These are phyloP conservation scores for Xerocomus brunneocitrinus DNA, from an alignment of 768 basidiomycete genomes.

Conservation along the genomic window DNA sequence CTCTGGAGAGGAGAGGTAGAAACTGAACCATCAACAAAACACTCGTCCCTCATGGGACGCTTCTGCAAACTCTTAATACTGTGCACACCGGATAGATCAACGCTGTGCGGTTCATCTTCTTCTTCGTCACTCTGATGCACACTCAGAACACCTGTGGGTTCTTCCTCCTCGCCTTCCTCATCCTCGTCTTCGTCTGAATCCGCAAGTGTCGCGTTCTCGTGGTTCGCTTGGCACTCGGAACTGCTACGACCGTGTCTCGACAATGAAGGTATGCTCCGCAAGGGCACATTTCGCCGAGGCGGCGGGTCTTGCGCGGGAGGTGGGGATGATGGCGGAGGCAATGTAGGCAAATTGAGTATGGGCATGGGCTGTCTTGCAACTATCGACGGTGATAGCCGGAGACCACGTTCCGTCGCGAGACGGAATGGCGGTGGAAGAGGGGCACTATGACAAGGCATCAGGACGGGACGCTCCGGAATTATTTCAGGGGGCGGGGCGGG, in stretches of 20 bases:
- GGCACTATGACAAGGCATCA: conserved; percentile 9
- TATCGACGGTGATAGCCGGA: conserved; percentile 43
- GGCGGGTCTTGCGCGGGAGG: conserved; percentile 10
- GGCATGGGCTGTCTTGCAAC: conserved; percentile 44
- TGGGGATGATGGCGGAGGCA: conserved; percentile 32
- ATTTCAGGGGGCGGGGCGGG: background rate
- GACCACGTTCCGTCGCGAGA: conserved; percentile 32
- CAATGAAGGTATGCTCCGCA: conserved; percentile 55
- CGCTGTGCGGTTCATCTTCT: conserved; percentile 26
- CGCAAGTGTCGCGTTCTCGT: conserved; percentile 16
- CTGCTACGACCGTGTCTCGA: conserved; percentile 34
- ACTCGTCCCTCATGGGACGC: conserved; percentile 2
- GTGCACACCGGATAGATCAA: conserved; percentile 11
- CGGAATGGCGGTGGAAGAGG: conserved; percentile 21
- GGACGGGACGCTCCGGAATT: conserved; percentile 2
- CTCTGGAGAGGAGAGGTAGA: conserved; percentile 2
- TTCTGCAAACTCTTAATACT: conserved; percentile 10
- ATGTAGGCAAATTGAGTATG: conserved; percentile 46
- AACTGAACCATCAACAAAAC: background rate
- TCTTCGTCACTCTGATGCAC: conserved; percentile 37
- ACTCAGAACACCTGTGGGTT: conserved; percentile 33
- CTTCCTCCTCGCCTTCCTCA: conserved; percentile 34
- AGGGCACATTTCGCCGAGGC: conserved; percentile 25
- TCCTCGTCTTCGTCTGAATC: conserved; percentile 34
- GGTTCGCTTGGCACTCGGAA: conserved; percentile 19